Evolutionary conservation across 2,329 filamentous ascomycete genomes (phyloP), one percentile per base, ranked within the genome.

Genomic region (Beauveria pseudobassiana): DNA sequence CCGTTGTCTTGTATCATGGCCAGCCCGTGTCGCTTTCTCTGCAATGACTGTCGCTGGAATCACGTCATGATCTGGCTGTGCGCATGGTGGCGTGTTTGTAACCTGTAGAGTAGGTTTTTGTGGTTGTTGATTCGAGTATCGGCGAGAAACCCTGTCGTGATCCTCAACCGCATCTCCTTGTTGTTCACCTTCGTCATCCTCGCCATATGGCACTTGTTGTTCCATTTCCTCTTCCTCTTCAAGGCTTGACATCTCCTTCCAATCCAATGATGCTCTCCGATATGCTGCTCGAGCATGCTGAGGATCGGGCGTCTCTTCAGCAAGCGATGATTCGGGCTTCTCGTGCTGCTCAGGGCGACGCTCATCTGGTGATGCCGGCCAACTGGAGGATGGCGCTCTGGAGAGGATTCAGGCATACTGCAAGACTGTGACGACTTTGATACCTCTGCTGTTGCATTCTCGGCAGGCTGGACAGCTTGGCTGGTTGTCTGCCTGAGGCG

Each of bases 181-280:
- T 5, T 38, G 34, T 38, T 55, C 24, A 2, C 48, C 14, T 42
- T 30, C 26, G 28, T 54, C 58, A 43, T 64, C 60, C 16, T 69
- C 67, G 7, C 69, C 71, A 43, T 69, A 69, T 1, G 74, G 74
- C 5, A 75, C 64, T 42, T 70, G 69, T 52, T 71, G 69, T 52
- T 77, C 76, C n/a, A 76, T 62, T 9, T 75, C 73, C 16, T 76
- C 73, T 24, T 76, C 74, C 9, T 69, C 63, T 22, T 58, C 38
- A 22, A 24, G 45, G 46, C 59, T 61, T 26, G 51, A 54, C 26
- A 28, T n/a, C 5, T 12, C 10, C 42, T 24, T 26, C 5, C 4
- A 43, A 3, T 22, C 24, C 8, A 38, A 18, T 7, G 24, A 1
- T 2, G 10, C 9, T 18, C 22, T 49, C 12, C 51, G 14, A 20